Base-by-base conservation (phyloP, 768 basidiomycete genomes). In the Tulasnella sp. region DNA sequence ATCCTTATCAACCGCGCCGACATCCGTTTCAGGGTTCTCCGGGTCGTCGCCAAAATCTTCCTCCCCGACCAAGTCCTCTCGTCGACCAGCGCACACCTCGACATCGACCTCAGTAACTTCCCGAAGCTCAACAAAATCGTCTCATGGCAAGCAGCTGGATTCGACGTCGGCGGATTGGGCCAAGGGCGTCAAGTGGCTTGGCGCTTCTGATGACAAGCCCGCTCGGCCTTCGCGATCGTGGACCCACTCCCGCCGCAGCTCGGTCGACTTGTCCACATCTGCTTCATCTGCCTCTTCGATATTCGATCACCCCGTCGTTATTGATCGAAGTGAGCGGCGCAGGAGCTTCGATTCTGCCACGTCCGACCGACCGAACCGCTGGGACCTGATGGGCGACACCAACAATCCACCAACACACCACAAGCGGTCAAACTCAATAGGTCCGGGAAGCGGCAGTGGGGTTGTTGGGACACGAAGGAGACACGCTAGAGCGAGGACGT, bases 141-240 rank as follows among this genome's bases (percentile, higher is more conserved):
- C 44, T 18, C 69, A 28, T 58, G 28, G 48, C 18, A 50, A 50
- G 48, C 16, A 22, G 18, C 9, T 79, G 37, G 72, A 42, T 31
- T 40, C 20, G 78, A 41, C 50, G n/a, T 64, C 69, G 11, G 78
- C 18, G 18, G 31, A 40, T 73, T 93, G 92, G 93, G 89, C 91
- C 18, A 90, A 89, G 81, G 93, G 93, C 76, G 89, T 92, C 24
- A 88, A 91, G 46, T 93, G 91, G 91, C 89, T 93, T 42, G 89
- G 86, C 46, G 84, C 87, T 76, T 84, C 89, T 54, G 84, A 85
- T 28, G 44, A 82, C 16, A n/a, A 31, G 22, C 60, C 50, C 46
- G 20, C 54, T 24, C 78, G 7, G 76, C 48, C 60, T 22, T 34
- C 80, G 76, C 82, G 76, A 50, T 48, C 76, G 28, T 77, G 48